Conservation (phyloP, 768 basidiomycete genomes). For the Galerina sulciceps region DNA sequence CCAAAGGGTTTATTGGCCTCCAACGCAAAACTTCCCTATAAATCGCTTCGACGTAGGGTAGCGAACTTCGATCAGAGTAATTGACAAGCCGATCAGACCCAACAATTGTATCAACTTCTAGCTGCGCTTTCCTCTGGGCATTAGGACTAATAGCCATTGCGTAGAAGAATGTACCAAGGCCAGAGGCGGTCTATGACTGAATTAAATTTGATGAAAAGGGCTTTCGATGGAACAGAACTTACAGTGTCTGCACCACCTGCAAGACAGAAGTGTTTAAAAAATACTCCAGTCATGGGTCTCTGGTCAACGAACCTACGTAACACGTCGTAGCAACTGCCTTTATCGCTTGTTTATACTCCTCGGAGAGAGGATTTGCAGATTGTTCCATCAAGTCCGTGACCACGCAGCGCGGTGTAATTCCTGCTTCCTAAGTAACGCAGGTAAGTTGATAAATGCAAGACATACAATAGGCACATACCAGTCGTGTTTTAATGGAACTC, state of each 20-base stretch:
- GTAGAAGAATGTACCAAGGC: slow-evolving; percentile 23
- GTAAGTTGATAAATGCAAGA: too few species aligned
- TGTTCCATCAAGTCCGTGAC: too few species aligned
- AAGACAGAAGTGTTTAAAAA: too few species aligned
- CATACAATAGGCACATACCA: too few species aligned
- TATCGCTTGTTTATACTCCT: too few species aligned
- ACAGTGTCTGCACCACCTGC: slow-evolving; percentile 8
- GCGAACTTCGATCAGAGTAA: slow-evolving; percentile 21
- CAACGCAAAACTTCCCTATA: slow-evolving; percentile 21
- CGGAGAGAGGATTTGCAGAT: too few species aligned
- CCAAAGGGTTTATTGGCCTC: slow-evolving; percentile 19
- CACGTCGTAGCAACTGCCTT: too few species aligned
- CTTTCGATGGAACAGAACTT: neutral
- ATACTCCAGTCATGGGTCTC: neutral
- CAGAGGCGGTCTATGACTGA: slow-evolving; percentile 4
- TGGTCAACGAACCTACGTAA: too few species aligned
- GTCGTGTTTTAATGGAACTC: too few species aligned
- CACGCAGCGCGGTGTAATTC: too few species aligned
- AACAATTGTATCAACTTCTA: slow-evolving; percentile 33
- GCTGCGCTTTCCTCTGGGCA: slow-evolving; percentile 32
- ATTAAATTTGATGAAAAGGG: neutral
- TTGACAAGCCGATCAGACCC: slow-evolving; percentile 30
- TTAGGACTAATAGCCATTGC: slow-evolving; percentile 33
- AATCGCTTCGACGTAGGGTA: slow-evolving; percentile 28
- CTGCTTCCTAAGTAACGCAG: too few species aligned